phyloP scores from a whole-genome alignment of 495 filamentous ascomycete species.

The Polyplosphaeria fusca region DNA sequence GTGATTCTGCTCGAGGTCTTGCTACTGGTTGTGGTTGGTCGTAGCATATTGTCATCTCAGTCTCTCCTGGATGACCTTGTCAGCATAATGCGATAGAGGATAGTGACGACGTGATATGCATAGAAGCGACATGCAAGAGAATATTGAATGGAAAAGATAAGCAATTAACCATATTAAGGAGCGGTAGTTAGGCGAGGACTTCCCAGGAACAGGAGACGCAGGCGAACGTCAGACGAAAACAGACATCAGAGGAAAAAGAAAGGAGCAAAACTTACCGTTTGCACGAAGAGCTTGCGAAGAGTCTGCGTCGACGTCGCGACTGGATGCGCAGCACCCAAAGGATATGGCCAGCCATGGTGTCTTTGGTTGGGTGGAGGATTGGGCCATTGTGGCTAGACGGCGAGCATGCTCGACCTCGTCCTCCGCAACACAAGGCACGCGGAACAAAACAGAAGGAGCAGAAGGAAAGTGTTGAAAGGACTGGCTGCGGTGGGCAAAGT shows the following conservation, averaged over 20 bases:
- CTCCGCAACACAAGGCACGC: conserved; percentile 4
- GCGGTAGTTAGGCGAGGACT: conserved; percentile 14
- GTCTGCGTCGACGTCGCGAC: conserved; percentile 11
- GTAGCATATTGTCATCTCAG: conserved; percentile 34
- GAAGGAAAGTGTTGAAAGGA: background rate
- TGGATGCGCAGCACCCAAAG: conserved; percentile 36
- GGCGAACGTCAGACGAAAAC: conserved; percentile 3
- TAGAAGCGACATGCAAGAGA: conserved; percentile 2
- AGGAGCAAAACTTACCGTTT: conserved; percentile 16
- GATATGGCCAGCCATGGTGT: conserved; percentile 35
- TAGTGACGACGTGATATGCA: conserved; percentile 11
- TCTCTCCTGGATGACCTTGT: conserved; percentile 6
- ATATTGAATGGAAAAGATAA: conserved; percentile 6
- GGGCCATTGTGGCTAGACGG: background rate
- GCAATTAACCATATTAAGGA: conserved; percentile 28
- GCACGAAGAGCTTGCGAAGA: conserved; percentile 3
- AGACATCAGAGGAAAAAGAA: background rate
- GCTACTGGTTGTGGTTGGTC: conserved; percentile 26
- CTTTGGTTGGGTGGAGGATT: conserved; percentile 6
- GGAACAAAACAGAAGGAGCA: conserved; percentile 12
- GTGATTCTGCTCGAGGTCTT: conserved; percentile 23
- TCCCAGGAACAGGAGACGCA: conserved; percentile 21
- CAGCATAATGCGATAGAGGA: conserved; percentile 1
- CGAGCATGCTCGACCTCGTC: conserved; percentile 13
- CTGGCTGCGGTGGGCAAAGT: background rate